Evolutionary conservation across 768 basidiomycete species (phyloP).

Genomic region (Chalciporus sphaerocephalus): DNA sequence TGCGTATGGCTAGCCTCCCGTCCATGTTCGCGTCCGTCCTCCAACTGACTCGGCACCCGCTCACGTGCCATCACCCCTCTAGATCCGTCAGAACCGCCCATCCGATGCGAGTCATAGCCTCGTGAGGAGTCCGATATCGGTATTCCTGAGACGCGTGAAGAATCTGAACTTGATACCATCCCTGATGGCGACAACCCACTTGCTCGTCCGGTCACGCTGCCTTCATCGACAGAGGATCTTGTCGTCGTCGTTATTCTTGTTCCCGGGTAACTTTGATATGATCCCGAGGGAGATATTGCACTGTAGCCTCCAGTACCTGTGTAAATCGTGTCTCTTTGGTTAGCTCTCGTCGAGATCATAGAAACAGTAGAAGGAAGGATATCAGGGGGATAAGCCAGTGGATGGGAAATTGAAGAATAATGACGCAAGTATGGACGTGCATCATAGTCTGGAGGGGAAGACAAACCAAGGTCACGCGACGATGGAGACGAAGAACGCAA

Average conservation of each 20-base stretch:
- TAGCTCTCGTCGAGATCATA: slow-evolving; percentile 6
- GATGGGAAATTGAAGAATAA: not conserved
- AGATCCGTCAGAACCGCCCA: not conserved
- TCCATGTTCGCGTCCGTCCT: not conserved
- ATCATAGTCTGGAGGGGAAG: not conserved
- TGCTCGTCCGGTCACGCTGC: slow-evolving; percentile 6
- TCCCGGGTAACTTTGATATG: slow-evolving; percentile 20
- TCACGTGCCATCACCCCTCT: not conserved
- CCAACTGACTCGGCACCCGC: not conserved
- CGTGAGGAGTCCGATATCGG: not conserved
- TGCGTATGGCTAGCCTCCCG: slow-evolving; percentile 13
- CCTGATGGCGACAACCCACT: slow-evolving; percentile 12
- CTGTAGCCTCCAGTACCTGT: slow-evolving; percentile 17
- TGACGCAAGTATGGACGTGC: not conserved
- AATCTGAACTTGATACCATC: slow-evolving; percentile 5
- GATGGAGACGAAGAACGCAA: not conserved
- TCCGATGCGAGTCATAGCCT: not conserved
- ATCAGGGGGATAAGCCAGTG: not conserved
- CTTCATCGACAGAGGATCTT: slow-evolving; percentile 19
- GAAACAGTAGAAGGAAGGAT: not conserved
- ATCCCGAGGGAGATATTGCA: slow-evolving; percentile 21
- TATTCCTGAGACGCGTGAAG: slow-evolving; percentile 10
- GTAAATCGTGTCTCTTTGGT: not conserved
- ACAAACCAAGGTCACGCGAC: not conserved
- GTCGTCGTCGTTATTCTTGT: slow-evolving; percentile 17